These are phyloP conservation scores for Lactarius pseudohatsudake DNA, from an alignment of 768 basidiomycete genomes.

Conservation along the genomic window DNA sequence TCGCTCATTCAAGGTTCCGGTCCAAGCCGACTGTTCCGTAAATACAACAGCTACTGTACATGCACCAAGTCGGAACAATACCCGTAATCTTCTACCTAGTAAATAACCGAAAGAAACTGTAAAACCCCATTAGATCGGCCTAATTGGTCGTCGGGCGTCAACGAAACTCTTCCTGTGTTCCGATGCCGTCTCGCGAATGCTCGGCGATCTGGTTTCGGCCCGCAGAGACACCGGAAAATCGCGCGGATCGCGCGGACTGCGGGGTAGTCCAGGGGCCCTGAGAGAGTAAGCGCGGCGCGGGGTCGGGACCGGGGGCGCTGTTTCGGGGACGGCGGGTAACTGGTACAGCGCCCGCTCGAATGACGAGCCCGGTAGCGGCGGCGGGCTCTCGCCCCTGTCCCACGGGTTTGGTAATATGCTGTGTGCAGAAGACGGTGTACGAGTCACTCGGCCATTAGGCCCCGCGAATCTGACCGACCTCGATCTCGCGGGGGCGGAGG, in stretches of 20 bases:
- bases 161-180: background rate
- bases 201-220: background rate
- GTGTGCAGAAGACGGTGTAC: background rate
- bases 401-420: slow-evolving; percentile 16
- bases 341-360: background rate
- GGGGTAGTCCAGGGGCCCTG: background rate
- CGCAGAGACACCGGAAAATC: background rate
- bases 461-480: background rate
- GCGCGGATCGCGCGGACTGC: slow-evolving; percentile 5
- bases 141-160: background rate
- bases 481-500: background rate
- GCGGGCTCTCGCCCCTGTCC: slow-evolving; percentile 1
- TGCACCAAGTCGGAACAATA: background rate
- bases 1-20: too few species aligned
- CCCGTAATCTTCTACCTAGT: background rate
- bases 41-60: background rate
- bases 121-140: background rate
- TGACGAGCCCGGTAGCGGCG: background rate
- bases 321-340: background rate
- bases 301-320: background rate
- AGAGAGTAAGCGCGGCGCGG: background rate
- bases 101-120: background rate
- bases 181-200: background rate
- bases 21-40: background rate
- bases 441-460: background rate